These are phyloP conservation scores for Vigna radiata DNA, from an alignment of 306 rosid species.

Conservation along the genomic window DNA sequence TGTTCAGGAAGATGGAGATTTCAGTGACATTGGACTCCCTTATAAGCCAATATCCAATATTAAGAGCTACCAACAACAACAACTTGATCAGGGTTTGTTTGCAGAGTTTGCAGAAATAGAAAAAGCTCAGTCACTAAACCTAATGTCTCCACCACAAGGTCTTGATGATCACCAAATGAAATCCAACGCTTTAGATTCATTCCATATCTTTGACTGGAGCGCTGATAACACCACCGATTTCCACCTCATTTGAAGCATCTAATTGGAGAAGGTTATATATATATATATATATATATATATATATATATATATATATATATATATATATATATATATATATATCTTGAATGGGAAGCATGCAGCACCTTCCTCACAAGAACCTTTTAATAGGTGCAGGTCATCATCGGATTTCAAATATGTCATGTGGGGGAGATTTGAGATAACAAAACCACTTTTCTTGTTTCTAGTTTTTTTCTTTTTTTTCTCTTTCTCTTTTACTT, in stretches of 20 bases:
- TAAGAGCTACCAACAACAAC: neutral
- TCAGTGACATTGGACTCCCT: slow-evolving; percentile 45
- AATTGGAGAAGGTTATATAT: slow-evolving; percentile 44
- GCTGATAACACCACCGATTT: slow-evolving; percentile 37
- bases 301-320: no score
- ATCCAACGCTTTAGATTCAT: slow-evolving; percentile 61
- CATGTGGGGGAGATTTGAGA: slow-evolving; percentile 30
- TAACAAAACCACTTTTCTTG: slow-evolving; percentile 28
- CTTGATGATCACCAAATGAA: slow-evolving; percentile 48
- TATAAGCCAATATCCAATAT: slow-evolving; percentile 47
- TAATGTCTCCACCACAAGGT: slow-evolving; percentile 17
- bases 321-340: no score
- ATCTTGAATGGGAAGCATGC: slow-evolving; percentile 22
- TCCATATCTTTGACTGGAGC: slow-evolving; percentile 63
- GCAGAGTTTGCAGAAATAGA: slow-evolving; percentile 66
- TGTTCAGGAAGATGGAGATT: slow-evolving; percentile 56
- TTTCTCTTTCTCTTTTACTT: neutral
- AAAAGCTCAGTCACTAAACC: slow-evolving; percentile 59
- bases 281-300: neutral
- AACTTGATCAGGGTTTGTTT: slow-evolving; percentile 58
- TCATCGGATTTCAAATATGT: slow-evolving; percentile 8
- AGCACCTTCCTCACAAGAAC: slow-evolving; percentile 2
- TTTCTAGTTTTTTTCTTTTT: neutral
- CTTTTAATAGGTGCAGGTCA: slow-evolving; percentile 1
- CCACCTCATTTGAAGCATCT: slow-evolving; percentile 40